Base-by-base conservation (phyloP, 2,329 filamentous ascomycete species). In the Penicillium sp. region DNA sequence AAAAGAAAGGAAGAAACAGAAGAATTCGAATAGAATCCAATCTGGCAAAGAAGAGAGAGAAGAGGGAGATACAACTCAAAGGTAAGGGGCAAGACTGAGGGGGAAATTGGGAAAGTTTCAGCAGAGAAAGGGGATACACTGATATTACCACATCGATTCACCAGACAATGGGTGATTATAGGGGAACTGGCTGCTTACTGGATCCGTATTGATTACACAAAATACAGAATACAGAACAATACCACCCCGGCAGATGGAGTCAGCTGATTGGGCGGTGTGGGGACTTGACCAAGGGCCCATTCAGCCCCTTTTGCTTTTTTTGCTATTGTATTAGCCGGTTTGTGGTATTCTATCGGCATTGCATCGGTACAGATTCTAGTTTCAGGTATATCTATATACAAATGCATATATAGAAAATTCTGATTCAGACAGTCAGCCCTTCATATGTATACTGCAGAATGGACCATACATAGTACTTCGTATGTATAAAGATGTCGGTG, bases 101-200 rank as follows among this genome's bases (percentile, higher is more conserved):
- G 62, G 66, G 60, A 59, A 64, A 66, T 61, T 64, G 55, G 64
- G 55, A 60, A 65, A 65, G 62, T 65, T 66, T 67, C 62, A 68
- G 61, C 58, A 62, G 55, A 44, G 62, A 67, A 68, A 64, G 65
- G 62, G 57, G 60, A 64, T 66, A 66, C 61, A 39, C 25, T 6
- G n/a, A 43, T 49, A 60, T 52, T 63, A 67, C 59, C 19, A 52
- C 33, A 19, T 27, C 29, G 10, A 53, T 39, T 17, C 19, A 21
- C 19, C 41, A 9, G 25, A 41, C 10, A 47, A 47, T 41, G 12
- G 51, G 42, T 27, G n/a, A 38, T 38, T 38, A 15, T 38, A 15
- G n/a, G 47, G 53, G 31, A 31, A 33, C 29, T 8, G 29, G 5
- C 10, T 10, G 39, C 23, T 41, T 51, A 55, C 31, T 17, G 21